A percentile compares a stretch with the other conserved stretches of the same genome.
Conservation (phyloP, 108 stramenopile species). For the Seminavis robusta region DNA sequence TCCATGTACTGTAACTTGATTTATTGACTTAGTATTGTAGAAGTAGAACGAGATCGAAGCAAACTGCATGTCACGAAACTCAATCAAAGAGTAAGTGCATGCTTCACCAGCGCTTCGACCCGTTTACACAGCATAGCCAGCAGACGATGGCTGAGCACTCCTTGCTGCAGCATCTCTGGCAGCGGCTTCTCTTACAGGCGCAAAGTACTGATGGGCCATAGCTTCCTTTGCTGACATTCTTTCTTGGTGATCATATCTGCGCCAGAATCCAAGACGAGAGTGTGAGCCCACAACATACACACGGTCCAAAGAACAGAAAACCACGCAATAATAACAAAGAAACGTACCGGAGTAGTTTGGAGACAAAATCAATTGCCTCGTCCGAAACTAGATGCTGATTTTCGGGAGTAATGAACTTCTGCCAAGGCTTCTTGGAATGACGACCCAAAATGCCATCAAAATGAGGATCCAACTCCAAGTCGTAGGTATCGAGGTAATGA, state of each 20-base stretch:
- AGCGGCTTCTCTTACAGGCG: conserved; percentile 87
- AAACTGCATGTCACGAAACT: no score
- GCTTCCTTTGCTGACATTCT: conserved; percentile 97
- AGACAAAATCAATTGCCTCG: conserved; percentile 95
- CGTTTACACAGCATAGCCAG: no score
- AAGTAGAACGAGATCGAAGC: no score
- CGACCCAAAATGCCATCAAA: conserved; percentile 96
- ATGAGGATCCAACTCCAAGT: conserved; percentile 94
- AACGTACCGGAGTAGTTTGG: conserved; percentile 77
- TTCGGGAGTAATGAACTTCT: conserved; percentile 94
- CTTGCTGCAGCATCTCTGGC: conserved; percentile 32
- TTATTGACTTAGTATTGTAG: no score
- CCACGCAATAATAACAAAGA: not conserved
- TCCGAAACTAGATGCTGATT: conserved; percentile 97
- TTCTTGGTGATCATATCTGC: conserved; percentile 97
- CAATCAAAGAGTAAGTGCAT: no score
- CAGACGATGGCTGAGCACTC: no score
- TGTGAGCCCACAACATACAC: conserved; percentile 1
- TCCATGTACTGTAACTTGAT: no score
- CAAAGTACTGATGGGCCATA: conserved; percentile 97
- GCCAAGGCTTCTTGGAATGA: conserved; percentile 98
- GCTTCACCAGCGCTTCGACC: no score
- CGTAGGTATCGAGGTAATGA: conserved; percentile 95
- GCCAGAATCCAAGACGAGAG: no score
- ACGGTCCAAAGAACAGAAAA: not conserved